phyloP scores from a whole-genome alignment of 352 stramenopile genomes.

The Phytophthora meadii region DNA sequence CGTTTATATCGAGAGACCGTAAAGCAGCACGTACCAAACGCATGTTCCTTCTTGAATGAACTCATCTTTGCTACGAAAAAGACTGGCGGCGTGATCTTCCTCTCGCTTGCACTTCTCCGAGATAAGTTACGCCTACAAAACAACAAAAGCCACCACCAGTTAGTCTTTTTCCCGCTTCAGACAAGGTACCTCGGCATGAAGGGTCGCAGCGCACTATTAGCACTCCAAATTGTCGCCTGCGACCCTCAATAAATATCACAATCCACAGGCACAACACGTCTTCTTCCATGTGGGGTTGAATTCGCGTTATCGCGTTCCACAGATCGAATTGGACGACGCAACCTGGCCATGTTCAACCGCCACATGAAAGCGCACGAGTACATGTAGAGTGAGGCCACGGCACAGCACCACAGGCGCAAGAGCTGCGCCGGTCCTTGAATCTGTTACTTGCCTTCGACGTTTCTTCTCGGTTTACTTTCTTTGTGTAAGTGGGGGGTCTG shows the following conservation, averaged over 20 bases:
- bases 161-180: slow-evolving; percentile 22
- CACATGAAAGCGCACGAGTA: slow-evolving; percentile 2
- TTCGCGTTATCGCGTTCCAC: slow-evolving; percentile 6
- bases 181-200: slow-evolving; percentile 9
- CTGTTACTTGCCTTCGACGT: slow-evolving; percentile 47
- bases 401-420: not conserved
- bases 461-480: slow-evolving; percentile 52
- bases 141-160: slow-evolving; percentile 22
- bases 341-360: not conserved
- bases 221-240: slow-evolving; percentile 9
- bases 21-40: slow-evolving; percentile 66
- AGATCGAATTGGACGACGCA: slow-evolving; percentile 7
- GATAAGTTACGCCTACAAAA: slow-evolving; percentile 33
- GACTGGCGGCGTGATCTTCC: slow-evolving; percentile 18
- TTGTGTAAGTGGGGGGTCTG: slow-evolving; percentile 30
- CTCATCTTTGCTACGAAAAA: slow-evolving; percentile 61
- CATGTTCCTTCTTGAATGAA: slow-evolving; percentile 93
- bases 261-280: slow-evolving; percentile 5
- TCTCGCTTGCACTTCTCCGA: slow-evolving; percentile 20
- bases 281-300: slow-evolving; percentile 5
- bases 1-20: not conserved
- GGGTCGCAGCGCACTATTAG: slow-evolving; percentile 21
- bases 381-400: not conserved
- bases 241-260: slow-evolving; percentile 14
- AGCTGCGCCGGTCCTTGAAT: slow-evolving; percentile 1